Evolutionary conservation across 495 filamentous ascomycete species (phyloP), one percentile per base, ranked within the genome.

Genomic region (Aspergillus bertholletiae): DNA sequence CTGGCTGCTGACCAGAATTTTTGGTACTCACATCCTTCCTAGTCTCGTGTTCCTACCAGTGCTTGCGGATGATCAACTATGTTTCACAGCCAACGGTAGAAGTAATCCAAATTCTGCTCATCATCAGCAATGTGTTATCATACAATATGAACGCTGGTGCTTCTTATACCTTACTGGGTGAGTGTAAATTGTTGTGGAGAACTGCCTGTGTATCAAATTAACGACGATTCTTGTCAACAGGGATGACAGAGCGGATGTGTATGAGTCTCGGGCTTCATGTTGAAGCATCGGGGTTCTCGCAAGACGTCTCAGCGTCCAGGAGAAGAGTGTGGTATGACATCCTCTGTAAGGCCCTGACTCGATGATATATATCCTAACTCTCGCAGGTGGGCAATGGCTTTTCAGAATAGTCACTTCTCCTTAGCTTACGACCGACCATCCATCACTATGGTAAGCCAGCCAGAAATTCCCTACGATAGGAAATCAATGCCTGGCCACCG

Each of bases 91-190:
- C 81, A 40, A 77, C 75, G 5, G 59, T 84, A 26, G 80, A 84
- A 53, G 75, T 74, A 35, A 82, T 85, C 41, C 80, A 85, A 56
- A 74, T 79, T 13, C 67, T 85, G 26, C 67, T 84, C 28, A 79
- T 84, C 24, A 80, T 84, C 21, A 78, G 80, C 59, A 82, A 81
- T 66, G 81, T 84, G 27, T 69, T 84, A 17, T 81, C 79, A 27
- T 84, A 84, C 62, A 84, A 83, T 55, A 83, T 85, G 80, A 85
- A 84, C 47, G 79, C 82, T 27, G 82, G 82, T 13, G 78, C 80
- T n/a, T 80, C 81, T 8, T 85, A 83, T 67, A 79, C 77, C 20
- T 64, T 85, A 51, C 74, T 84, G 20, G 80, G 80, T 75, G 67
- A 55, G 72, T 65, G 32, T 20, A 9, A 32, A 24, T 20, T 15